Evolutionary conservation across 148 eudicot species (phyloP).

Genomic region (Amaranthus palmeri): DNA sequence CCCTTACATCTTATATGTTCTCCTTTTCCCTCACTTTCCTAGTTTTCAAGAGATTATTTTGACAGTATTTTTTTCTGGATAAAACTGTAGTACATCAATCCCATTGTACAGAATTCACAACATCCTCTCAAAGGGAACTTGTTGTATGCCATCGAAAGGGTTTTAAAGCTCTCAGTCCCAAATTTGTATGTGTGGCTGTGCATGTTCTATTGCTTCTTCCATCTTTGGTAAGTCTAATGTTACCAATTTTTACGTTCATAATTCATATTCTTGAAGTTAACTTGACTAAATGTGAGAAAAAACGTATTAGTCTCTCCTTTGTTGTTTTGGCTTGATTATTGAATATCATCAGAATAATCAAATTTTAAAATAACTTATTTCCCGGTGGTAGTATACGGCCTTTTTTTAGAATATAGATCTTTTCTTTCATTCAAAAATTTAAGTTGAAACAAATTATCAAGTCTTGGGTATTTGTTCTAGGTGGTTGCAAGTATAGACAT

Average conservation of each 20-base stretch:
- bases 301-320: neutral
- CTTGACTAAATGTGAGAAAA: neutral
- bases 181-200: conserved; percentile 96
- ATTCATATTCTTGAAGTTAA: neutral
- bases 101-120: conserved; percentile 81
- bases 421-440: neutral
- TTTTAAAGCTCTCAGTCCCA: conserved; percentile 95
- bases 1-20: conserved; percentile 5
- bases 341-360: neutral
- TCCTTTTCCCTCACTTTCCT: neutral
- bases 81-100: conserved; percentile 78
- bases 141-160: conserved; percentile 89
- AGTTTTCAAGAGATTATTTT: conserved; percentile 8
- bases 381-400: too few relatives aligned
- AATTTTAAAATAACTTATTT: too few relatives aligned
- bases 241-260: neutral
- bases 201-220: conserved; percentile 98
- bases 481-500: too few relatives aligned
- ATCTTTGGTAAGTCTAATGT: conserved; percentile 72
- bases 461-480: neutral
- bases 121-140: conserved; percentile 92
- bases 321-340: neutral
- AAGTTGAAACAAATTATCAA: neutral
- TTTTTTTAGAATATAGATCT: neutral
- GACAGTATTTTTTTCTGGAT: conserved; percentile 17